Percentiles rank a stretch among this genome's conserved stretches.
Evolutionary conservation across 23 red algal genomes (phyloP).

Genomic region (Gracilaria domingensis): DNA sequence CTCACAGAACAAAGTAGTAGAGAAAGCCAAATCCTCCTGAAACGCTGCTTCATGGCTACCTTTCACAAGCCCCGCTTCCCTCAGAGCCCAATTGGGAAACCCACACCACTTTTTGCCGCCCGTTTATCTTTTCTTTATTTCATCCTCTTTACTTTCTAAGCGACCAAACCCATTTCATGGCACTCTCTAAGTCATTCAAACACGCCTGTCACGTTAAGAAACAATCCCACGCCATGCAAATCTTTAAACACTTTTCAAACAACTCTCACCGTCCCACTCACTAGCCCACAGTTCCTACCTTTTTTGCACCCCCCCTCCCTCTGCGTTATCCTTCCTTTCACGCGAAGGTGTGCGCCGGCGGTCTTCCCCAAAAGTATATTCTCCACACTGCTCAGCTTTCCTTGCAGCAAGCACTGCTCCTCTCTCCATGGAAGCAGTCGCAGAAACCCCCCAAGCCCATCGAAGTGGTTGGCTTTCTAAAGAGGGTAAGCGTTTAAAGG

Average conservation of each 20-base stretch:
- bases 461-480: slow-evolving; percentile 70
- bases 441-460: background rate
- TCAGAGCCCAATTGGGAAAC: background rate
- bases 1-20: no score
- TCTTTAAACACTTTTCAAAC: background rate
- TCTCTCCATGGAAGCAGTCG: background rate
- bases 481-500: slow-evolving; percentile 79
- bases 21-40: no score
- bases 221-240: background rate
- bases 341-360: no score
- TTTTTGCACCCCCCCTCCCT: background rate
- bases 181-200: background rate
- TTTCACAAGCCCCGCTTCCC: no score
- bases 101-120: no score
- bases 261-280: background rate
- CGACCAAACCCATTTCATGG: slow-evolving; percentile 17
- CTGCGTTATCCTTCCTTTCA: no score
- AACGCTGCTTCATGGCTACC: no score
- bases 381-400: no score
- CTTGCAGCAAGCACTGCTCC: no score
- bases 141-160: background rate
- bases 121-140: background rate
- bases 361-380: no score
- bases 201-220: background rate
- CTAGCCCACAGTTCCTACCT: background rate